Evolutionary conservation across 352 stramenopile species (phyloP).

Genomic region (Phytopythium aichiense): DNA sequence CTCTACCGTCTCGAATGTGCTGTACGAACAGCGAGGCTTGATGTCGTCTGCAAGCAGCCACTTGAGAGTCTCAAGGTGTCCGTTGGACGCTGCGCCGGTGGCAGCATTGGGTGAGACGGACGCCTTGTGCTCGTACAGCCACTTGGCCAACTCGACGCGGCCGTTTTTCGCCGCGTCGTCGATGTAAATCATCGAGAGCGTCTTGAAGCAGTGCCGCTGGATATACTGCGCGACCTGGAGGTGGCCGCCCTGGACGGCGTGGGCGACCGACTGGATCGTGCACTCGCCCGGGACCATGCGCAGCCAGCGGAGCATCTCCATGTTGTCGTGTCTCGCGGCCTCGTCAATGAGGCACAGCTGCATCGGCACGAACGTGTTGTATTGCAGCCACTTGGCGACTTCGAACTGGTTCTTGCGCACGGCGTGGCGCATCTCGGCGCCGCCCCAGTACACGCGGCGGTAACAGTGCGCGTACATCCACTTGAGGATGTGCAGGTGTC

Average conservation of each 20-base stretch:
- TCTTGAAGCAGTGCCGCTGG: conserved; percentile 18
- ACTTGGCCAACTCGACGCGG: background rate
- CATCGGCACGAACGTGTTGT: background rate
- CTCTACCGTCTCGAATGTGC: background rate
- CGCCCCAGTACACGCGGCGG: conserved; percentile 6
- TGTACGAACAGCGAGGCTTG: background rate
- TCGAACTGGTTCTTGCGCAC: conserved; percentile 7
- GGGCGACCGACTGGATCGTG: conserved; percentile 26
- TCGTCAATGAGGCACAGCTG: conserved; percentile 21
- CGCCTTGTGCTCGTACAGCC: background rate
- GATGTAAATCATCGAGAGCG: background rate
- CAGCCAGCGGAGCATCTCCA: conserved; percentile 38
- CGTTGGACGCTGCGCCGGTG: background rate
- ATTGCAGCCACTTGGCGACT: background rate
- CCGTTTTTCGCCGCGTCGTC: background rate
- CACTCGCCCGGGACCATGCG: conserved; percentile 27
- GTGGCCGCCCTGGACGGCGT: conserved; percentile 30
- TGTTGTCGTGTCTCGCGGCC: conserved; percentile 27
- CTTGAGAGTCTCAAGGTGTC: conserved; percentile 5
- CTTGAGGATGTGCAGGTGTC: conserved; percentile 12
- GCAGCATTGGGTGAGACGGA: background rate
- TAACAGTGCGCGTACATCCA: conserved; percentile 10
- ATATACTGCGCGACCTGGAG: conserved; percentile 43
- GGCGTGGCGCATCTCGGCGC: conserved; percentile 10
- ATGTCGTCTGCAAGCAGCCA: conserved; percentile 3